Base-by-base conservation (phyloP, 768 basidiomycete species). In the Amanita exitialis region DNA sequence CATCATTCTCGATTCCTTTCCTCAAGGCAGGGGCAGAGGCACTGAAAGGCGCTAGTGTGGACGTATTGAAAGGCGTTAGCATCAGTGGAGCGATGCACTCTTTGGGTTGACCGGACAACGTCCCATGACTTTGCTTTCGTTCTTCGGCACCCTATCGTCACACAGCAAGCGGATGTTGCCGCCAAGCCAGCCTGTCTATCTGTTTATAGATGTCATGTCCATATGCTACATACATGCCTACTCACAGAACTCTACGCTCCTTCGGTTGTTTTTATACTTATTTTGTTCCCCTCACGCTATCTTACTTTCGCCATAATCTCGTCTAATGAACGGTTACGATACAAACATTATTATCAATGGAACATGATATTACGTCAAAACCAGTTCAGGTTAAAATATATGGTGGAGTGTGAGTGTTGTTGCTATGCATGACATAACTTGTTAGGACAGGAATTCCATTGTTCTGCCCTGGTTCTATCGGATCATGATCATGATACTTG, bases 1-100 rank as follows among this genome's bases (percentile, higher is more conserved):
- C 53, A 1, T 66, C 66, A 10, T 66, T 69, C 47, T 64, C 65
- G 8, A 46, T 59, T n/a, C 61, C 65, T 10, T 65, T 68, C 28
- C 48, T 64, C 12, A 60, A 56, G 37, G 65, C 64, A 6, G 62
- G 66, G 18, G 64, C 62, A 2, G 72, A 74, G 50, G 64, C 73
- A 23, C 53, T 77, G 27, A 74, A 69, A 41, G 37, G 44, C 15
- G 65, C 63, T 7, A 59, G 66, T 16, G 63, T 60, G 2, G 73
- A 74, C 51, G 63, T 75, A n/a, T 53, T 77, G 18, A 73, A 68
- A 44, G 72, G 75, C 1, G 74, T 77, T 3, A 66, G 66, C 5
- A 43, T 36, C n/a, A 32, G 46, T 20, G 52, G 37, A 3, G 18
- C 44, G 10, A 28, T 50, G 27, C 38, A 23, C 30, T 8, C 21